A percentile compares a stretch with the other conserved stretches of the same genome.
phyloP scores from a whole-genome alignment of 345 rosid genomes.

The Populus tremula region DNA sequence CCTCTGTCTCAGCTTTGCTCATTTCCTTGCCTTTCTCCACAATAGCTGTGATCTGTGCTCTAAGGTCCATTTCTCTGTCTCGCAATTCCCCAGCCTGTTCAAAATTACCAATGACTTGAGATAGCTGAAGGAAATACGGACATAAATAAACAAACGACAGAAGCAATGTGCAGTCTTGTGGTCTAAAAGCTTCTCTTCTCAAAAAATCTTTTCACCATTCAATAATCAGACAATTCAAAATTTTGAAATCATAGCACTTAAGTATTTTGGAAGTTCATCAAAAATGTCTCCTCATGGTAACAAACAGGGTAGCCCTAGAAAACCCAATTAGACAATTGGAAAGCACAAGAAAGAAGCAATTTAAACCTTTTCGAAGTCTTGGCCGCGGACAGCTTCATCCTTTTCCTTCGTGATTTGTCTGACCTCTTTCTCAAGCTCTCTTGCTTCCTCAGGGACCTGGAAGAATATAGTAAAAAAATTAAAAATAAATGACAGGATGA shows the following conservation, averaged over 20 bases:
- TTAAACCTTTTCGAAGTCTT: conserved; percentile 91
- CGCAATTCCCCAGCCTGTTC: conserved; percentile 90
- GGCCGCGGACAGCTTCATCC: conserved; percentile 90
- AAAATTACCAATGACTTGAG: conserved; percentile 3
- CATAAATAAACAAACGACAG: background rate
- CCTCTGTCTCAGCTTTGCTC: conserved; percentile 90
- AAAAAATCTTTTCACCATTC: background rate
- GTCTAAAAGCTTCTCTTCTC: background rate
- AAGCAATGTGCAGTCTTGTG: background rate
- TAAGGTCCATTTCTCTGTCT: conserved; percentile 91
- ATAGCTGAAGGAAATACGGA: background rate
- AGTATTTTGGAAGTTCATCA: background rate
- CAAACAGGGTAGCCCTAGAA: background rate
- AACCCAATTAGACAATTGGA: background rate
- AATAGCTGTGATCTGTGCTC: conserved; percentile 79
- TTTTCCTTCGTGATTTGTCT: conserved; percentile 91
- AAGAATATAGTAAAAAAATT: background rate
- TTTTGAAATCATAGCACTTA: background rate
- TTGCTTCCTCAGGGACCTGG: conserved; percentile 97
- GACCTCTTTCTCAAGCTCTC: conserved; percentile 94
- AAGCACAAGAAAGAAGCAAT: background rate
- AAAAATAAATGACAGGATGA: background rate
- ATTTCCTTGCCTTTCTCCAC: conserved; percentile 88
- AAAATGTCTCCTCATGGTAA: background rate
- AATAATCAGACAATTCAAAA: background rate